Percentiles rank a stretch among this genome's conserved stretches.
These are phyloP conservation scores for Verticillium zaregamsianum DNA, from an alignment of 2,329 filamentous ascomycete genomes.

Conservation along the genomic window DNA sequence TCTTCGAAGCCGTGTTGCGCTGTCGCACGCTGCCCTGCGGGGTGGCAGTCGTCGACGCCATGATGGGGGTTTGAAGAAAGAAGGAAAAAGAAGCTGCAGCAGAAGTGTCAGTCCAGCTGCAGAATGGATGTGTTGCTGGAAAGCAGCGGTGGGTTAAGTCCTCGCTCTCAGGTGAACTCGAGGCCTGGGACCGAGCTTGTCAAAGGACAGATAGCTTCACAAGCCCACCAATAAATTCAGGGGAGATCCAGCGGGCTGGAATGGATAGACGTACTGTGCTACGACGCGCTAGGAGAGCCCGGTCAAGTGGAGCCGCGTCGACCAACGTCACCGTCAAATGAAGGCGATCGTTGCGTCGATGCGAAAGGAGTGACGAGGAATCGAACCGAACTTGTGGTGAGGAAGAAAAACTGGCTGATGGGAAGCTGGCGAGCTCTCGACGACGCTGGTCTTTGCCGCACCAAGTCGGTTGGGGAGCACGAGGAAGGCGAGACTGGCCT, in stretches of 20 bases:
- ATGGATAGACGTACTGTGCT: neutral
- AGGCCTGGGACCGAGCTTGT: neutral
- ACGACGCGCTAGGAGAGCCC: neutral
- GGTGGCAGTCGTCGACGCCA: constrained; percentile 35
- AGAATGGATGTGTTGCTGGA: neutral
- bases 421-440: neutral
- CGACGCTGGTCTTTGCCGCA: neutral
- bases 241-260: neutral
- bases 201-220: constrained; percentile 4
- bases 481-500: neutral
- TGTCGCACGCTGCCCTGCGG: constrained; percentile 58
- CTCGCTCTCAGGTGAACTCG: neutral
- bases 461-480: neutral
- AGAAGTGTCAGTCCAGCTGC: constrained; percentile 1
- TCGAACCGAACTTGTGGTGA: neutral
- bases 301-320: neutral
- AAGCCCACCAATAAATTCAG: neutral
- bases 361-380: neutral
- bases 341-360: neutral
- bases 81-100: constrained; percentile 4
- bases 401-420: neutral
- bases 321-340: neutral
- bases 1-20: constrained; percentile 50
- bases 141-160: neutral
- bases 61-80: constrained; percentile 23